These are phyloP conservation scores for Gamarada debralockiae DNA, from an alignment of 495 filamentous ascomycete species.

Conservation along the genomic window DNA sequence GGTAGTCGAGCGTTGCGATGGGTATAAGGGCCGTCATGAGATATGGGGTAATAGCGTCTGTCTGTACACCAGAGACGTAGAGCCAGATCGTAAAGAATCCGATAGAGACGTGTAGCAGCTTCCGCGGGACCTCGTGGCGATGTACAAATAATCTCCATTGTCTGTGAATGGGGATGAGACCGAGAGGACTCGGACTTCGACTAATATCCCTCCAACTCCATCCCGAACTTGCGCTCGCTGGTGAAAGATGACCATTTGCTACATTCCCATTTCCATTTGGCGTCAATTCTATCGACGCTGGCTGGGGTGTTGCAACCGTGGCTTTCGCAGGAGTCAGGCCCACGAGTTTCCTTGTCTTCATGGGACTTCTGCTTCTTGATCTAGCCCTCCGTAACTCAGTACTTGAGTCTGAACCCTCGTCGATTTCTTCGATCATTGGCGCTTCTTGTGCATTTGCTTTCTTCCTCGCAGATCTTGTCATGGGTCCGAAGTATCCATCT, in stretches of 20 bases:
- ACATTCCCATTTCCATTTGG: constrained; percentile 38
- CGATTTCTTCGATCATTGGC: constrained; percentile 34
- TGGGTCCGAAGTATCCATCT: constrained; percentile 44
- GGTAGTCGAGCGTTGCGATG: constrained; percentile 74
- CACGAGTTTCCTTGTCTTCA: constrained; percentile 44
- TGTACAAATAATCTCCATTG: constrained; percentile 70
- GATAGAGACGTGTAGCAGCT: constrained; percentile 85
- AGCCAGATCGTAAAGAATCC: constrained; percentile 86
- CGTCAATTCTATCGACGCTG: constrained; percentile 26
- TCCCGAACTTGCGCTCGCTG: constrained; percentile 45
- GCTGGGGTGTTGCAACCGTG: constrained; percentile 9
- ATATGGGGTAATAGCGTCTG: constrained; percentile 71
- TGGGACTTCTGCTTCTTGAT: constrained; percentile 47
- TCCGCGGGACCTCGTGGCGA: constrained; percentile 73
- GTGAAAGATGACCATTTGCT: constrained; percentile 71
- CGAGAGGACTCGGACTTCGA: constrained; percentile 83
- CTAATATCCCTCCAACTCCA: constrained; percentile 78
- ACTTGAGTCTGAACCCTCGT: constrained; percentile 40
- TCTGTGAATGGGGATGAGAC: constrained; percentile 90
- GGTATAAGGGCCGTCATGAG: constrained; percentile 83
- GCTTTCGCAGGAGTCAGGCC: constrained; percentile 38
- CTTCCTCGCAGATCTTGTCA: constrained; percentile 60
- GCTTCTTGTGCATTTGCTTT: constrained; percentile 35
- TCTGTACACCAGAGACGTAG: constrained; percentile 73
- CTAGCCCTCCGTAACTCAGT: constrained; percentile 27